These are phyloP conservation scores for Auricularia auricula-judae DNA, from an alignment of 768 basidiomycete species.

Conservation along the genomic window DNA sequence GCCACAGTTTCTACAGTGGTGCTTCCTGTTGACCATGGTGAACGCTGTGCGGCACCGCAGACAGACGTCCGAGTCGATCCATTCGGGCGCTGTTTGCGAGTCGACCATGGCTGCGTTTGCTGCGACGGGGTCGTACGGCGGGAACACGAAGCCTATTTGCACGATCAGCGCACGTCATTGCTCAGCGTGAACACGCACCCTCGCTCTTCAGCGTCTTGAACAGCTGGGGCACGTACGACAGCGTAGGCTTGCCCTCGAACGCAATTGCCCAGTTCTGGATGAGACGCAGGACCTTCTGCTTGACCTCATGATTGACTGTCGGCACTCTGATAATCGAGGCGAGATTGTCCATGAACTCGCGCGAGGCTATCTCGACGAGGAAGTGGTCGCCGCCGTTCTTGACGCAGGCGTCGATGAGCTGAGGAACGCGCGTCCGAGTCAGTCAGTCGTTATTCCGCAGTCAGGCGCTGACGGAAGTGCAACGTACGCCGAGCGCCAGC, in stretches of 20 bases:
- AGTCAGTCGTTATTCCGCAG: background rate
- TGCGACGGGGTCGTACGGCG: conserved; percentile 59
- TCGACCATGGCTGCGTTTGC: conserved; percentile 81
- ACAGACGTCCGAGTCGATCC: conserved; percentile 95
- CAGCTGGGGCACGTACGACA: conserved; percentile 67
- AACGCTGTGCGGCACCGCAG: conserved; percentile 86
- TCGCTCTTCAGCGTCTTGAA: conserved; percentile 68
- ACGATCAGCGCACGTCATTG: background rate
- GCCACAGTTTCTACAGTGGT: conserved; percentile 97
- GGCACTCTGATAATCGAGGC: conserved; percentile 79
- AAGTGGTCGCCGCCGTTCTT: conserved; percentile 98
- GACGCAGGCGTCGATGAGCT: conserved; percentile 85
- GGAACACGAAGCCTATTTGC: conserved; percentile 64
- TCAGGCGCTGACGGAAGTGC: background rate
- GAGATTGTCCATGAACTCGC: conserved; percentile 91
- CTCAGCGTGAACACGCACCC: conserved; percentile 35
- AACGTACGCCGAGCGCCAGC: conserved; percentile 69
- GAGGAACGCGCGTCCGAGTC: conserved; percentile 8
- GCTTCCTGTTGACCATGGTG: conserved; percentile 91
- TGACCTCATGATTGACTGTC: conserved; percentile 68
- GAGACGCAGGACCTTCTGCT: conserved; percentile 59
- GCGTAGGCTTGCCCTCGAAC: conserved; percentile 67
- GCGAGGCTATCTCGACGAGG: conserved; percentile 67
- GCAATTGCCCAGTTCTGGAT: conserved; percentile 93
- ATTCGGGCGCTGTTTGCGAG: conserved; percentile 86